Evolutionary conservation across 129 eudicot species (phyloP).

Genomic region (Chrysanthemum makinoi): DNA sequence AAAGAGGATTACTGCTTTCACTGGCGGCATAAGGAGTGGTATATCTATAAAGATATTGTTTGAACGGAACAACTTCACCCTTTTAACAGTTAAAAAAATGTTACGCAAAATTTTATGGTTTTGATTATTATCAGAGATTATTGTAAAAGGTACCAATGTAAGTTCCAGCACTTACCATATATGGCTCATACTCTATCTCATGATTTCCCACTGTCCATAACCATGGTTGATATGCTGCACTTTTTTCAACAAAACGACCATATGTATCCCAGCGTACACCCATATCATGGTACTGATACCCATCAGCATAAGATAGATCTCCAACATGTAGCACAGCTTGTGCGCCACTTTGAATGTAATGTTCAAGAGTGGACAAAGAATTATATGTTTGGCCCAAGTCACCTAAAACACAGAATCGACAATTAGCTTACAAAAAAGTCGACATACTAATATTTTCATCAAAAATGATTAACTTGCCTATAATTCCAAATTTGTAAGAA

Average conservation of each 20-base stretch:
- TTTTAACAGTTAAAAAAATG: conserved; percentile 24
- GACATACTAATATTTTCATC: neutral
- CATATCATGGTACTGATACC: conserved; percentile 64
- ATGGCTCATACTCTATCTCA: conserved; percentile 91
- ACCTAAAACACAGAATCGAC: conserved; percentile 47
- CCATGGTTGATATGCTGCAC: conserved; percentile 96
- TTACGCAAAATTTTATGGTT: neutral
- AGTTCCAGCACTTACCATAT: conserved; percentile 57
- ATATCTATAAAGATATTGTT: conserved; percentile 75
- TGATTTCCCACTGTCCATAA: conserved; percentile 90
- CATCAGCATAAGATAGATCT: conserved; percentile 95
- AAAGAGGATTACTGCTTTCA: conserved; percentile 73
- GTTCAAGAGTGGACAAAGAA: conserved; percentile 84
- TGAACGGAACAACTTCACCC: conserved; percentile 85
- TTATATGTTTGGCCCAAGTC: conserved; percentile 95
- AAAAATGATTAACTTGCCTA: conserved; percentile 49
- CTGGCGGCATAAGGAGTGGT: conserved; percentile 79
- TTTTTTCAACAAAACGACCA: conserved; percentile 78
- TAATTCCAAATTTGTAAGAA: conserved; percentile 85
- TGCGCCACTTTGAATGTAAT: conserved; percentile 70
- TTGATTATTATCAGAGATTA: too few species aligned
- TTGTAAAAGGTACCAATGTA: neutral
- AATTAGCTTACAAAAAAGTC: neutral
- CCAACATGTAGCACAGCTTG: conserved; percentile 85
- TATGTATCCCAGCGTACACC: conserved; percentile 96